Evolutionary conservation across 1,284 basidiomycete species (phyloP).

Genomic region (Exsudoporus floridanus): DNA sequence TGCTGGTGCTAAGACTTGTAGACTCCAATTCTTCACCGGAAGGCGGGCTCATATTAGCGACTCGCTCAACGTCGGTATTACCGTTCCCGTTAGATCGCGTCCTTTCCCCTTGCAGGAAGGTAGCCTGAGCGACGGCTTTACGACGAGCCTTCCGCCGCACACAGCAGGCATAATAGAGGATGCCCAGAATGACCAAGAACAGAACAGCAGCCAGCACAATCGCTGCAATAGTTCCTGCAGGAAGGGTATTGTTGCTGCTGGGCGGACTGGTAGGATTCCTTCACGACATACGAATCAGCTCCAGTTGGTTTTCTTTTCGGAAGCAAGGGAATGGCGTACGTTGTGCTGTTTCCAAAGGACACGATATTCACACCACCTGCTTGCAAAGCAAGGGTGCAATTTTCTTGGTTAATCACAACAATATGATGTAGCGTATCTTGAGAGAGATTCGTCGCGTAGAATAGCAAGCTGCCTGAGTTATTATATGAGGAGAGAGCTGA

Average conservation of each 20-base stretch:
- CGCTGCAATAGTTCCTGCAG: constrained; percentile 62
- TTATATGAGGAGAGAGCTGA: constrained; percentile 47
- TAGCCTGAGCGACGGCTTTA: constrained; percentile 21
- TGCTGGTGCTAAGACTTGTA: constrained; percentile 30
- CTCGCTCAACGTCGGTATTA: constrained; percentile 11
- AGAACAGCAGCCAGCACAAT: constrained; percentile 56
- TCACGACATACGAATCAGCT: constrained; percentile 12
- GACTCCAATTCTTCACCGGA: constrained; percentile 30
- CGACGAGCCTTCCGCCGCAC: constrained; percentile 44
- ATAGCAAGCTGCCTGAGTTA: constrained; percentile 52
- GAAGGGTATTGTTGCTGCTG: constrained; percentile 16
- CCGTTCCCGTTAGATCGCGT: not conserved
- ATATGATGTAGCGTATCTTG: constrained; percentile 48
- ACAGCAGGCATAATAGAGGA: constrained; percentile 43
- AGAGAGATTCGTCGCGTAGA: constrained; percentile 61
- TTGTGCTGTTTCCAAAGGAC: constrained; percentile 32
- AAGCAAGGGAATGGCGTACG: constrained; percentile 23
- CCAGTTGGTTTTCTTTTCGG: not conserved
- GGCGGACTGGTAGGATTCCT: constrained; percentile 13
- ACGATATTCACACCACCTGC: constrained; percentile 44
- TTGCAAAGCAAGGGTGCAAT: constrained; percentile 43
- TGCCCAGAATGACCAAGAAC: constrained; percentile 44
- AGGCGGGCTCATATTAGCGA: constrained; percentile 4
- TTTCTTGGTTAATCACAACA: constrained; percentile 55
- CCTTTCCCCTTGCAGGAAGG: not conserved